These are phyloP conservation scores for Trametes maxima DNA, from an alignment of 768 basidiomycete genomes.

Conservation along the genomic window DNA sequence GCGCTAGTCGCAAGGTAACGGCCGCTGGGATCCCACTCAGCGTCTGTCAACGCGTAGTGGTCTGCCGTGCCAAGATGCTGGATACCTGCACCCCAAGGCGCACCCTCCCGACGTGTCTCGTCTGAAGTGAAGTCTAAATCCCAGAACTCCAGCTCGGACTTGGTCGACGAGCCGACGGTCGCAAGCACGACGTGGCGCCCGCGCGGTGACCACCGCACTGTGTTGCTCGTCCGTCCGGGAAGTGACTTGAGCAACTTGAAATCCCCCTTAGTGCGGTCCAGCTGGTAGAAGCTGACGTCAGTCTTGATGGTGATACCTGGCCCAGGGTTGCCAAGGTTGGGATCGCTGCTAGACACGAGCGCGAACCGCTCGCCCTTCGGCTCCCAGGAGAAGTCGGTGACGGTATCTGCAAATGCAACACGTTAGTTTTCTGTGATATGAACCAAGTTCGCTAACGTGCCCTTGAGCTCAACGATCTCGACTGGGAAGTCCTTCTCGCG, in stretches of 20 bases:
- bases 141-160: constrained; percentile 99
- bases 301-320: constrained; percentile 96
- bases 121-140: constrained; percentile 87
- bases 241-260: constrained; percentile 87
- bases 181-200: constrained; percentile 96
- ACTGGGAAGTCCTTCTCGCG: constrained; percentile 98
- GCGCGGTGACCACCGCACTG: constrained; percentile 94
- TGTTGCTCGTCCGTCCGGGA: constrained; percentile 84
- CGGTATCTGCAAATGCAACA: constrained; percentile 64
- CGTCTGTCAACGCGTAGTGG: constrained; percentile 96
- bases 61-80: constrained; percentile 85
- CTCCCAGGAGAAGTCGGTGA: constrained; percentile 98
- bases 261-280: constrained; percentile 90
- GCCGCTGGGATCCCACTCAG: constrained; percentile 98
- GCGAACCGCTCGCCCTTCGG: constrained; percentile 97
- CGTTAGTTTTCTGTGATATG: not conserved
- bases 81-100: constrained; percentile 78
- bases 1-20: constrained; percentile 92
- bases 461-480: constrained; percentile 96
- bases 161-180: constrained; percentile 91
- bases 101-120: constrained; percentile 55
- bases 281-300: constrained; percentile 93
- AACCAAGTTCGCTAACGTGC: constrained; percentile 40
- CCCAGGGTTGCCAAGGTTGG: constrained; percentile 87
- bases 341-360: constrained; percentile 91